These are phyloP conservation scores for Microsporum canis DNA, from an alignment of 2,329 filamentous ascomycete species.

Conservation along the genomic window DNA sequence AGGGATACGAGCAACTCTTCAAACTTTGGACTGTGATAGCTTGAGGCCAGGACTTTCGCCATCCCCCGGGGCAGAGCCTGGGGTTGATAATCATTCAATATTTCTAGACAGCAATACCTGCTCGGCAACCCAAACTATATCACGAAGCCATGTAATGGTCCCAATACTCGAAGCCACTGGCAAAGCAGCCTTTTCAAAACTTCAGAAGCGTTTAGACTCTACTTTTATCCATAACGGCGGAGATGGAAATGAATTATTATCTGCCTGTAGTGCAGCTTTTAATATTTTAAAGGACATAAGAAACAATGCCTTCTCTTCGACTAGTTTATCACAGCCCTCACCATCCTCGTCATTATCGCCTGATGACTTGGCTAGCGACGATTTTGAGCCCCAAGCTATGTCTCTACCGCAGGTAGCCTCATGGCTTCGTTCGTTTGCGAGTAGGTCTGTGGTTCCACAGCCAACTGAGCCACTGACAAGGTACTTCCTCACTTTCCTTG, in stretches of 20 bases:
- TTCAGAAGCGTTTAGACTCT: conserved; percentile 3
- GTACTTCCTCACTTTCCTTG: conserved; percentile 6
- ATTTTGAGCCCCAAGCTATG: not conserved
- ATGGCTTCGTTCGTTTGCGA: conserved; percentile 6
- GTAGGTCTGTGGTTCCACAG: conserved; percentile 2
- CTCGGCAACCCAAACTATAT: not conserved
- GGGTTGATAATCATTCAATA: not conserved
- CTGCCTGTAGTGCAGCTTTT: conserved; percentile 6
- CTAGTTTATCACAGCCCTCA: not conserved
- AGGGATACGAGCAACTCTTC: conserved; percentile 2
- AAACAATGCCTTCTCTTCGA: conserved; percentile 1
- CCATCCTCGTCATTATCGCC: not conserved
- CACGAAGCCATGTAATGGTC: not conserved
- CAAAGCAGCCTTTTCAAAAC: not conserved
- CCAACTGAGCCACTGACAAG: conserved; percentile 6
- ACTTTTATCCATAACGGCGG: not conserved
- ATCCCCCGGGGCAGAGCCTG: not conserved
- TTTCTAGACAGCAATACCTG: not conserved
- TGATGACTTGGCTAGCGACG: not conserved
- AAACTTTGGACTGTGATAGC: not conserved
- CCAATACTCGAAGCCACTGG: conserved; percentile 1
- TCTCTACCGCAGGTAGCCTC: conserved; percentile 4
- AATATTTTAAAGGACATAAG: conserved; percentile 1
- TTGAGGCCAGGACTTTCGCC: not conserved
- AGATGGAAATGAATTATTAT: not conserved